phyloP scores from a whole-genome alignment of 768 basidiomycete species.

The Suillus hirtellus region DNA sequence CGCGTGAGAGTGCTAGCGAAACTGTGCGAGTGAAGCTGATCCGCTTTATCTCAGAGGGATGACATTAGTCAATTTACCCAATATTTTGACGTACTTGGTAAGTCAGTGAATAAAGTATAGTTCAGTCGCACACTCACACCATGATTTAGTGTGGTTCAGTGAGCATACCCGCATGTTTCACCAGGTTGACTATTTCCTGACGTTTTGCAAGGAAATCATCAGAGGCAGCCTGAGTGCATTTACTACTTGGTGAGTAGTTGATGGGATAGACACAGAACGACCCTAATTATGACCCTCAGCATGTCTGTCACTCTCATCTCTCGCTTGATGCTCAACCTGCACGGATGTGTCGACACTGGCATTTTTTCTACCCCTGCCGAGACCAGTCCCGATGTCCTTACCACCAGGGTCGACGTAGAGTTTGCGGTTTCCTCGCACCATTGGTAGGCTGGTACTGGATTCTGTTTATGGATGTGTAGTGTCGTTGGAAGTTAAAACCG shows the following conservation, averaged over 20 bases:
- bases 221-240: conserved; percentile 48
- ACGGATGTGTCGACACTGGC: conserved; percentile 34
- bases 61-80: conserved; percentile 51
- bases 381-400: not conserved
- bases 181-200: not conserved
- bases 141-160: not conserved
- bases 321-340: conserved; percentile 57
- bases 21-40: not conserved
- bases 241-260: conserved; percentile 43
- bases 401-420: not conserved
- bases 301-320: conserved; percentile 55
- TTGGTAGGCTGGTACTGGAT: not conserved
- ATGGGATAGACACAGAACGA: not conserved
- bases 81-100: conserved; percentile 44
- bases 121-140: not conserved
- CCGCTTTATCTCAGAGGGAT: conserved; percentile 39
- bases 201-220: conserved; percentile 17
- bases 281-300: conserved; percentile 25
- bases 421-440: not conserved
- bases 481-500: not conserved
- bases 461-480: not conserved
- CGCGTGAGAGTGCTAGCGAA: conserved; percentile 40
- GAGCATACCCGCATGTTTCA: not conserved
- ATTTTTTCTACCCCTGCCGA: conserved; percentile 6
- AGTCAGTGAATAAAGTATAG: conserved; percentile 5